A percentile compares a stretch with the other conserved stretches of the same genome.
Conservation (phyloP, 1,139 yeast species). For the Scheffersomyces parashehatae region DNA sequence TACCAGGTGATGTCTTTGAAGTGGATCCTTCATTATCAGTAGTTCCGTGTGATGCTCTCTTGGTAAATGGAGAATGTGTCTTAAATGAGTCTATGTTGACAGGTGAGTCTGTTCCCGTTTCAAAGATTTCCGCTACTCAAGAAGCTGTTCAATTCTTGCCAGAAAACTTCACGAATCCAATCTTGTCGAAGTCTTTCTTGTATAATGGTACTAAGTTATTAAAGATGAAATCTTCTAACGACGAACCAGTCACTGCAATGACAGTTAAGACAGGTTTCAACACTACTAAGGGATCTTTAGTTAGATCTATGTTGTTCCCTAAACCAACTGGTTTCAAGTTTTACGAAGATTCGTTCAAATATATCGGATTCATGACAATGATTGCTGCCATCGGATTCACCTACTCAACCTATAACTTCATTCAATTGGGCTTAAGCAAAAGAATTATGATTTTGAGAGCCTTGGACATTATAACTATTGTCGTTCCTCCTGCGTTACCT, state of each 20-base stretch:
- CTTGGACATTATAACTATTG: slow-evolving; percentile 89
- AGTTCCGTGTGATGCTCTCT: slow-evolving; percentile 87
- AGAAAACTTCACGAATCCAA: slow-evolving; percentile 62
- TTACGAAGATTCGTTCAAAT: slow-evolving; percentile 90
- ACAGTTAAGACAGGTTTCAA: slow-evolving; percentile 89
- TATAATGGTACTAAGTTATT: slow-evolving; percentile 89
- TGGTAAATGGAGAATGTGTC: slow-evolving; percentile 88
- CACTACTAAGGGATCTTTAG: slow-evolving; percentile 93
- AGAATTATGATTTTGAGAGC: slow-evolving; percentile 81
- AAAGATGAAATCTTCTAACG: slow-evolving; percentile 67
- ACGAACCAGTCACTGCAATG: slow-evolving; percentile 82
- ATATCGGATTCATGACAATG: slow-evolving; percentile 89
- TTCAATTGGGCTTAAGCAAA: slow-evolving; percentile 69
- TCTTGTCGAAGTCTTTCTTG: slow-evolving; percentile 70
- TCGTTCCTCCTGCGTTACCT: slow-evolving; percentile 97
- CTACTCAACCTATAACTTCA: slow-evolving; percentile 79
- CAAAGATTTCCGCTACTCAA: slow-evolving; percentile 68
- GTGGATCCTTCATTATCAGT: slow-evolving; percentile 75
- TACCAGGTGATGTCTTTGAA: slow-evolving; percentile 95
- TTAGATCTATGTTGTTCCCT: slow-evolving; percentile 95
- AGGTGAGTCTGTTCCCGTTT: slow-evolving; percentile 96
- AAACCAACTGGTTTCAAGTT: slow-evolving; percentile 93
- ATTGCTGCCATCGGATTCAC: slow-evolving; percentile 85
- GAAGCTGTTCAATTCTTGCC: slow-evolving; percentile 59
- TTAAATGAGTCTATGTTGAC: slow-evolving; percentile 95